These are phyloP conservation scores for Candida sphagnicola DNA, from an alignment of 805 yeast species.

Conservation along the genomic window DNA sequence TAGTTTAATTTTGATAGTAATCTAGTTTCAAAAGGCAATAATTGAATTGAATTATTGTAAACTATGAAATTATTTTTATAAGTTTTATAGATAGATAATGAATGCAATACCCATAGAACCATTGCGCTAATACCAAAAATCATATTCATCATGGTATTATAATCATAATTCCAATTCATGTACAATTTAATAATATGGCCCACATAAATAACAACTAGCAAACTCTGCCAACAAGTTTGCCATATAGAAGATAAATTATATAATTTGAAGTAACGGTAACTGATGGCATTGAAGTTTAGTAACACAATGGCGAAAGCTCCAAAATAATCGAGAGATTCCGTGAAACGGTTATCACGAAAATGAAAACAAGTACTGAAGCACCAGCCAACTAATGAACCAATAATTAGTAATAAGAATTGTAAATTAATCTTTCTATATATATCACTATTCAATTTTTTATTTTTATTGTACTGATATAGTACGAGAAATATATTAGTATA, in stretches of 20 bases:
- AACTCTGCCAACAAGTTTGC: constrained; percentile 15
- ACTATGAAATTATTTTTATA: constrained; percentile 13
- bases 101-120: constrained; percentile 32
- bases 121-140: constrained; percentile 27
- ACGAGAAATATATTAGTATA: constrained; percentile 25
- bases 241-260: constrained; percentile 8
- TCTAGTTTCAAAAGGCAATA: constrained; percentile 37
- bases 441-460: constrained; percentile 10
- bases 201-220: constrained; percentile 15
- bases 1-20: constrained; percentile 28
- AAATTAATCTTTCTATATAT: constrained; percentile 18
- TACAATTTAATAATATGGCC: constrained; percentile 26
- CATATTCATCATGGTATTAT: constrained; percentile 31
- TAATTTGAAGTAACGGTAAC: constrained; percentile 27
- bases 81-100: constrained; percentile 15
- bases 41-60: constrained; percentile 32
- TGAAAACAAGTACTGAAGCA: constrained; percentile 34
- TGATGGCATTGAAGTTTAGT: constrained; percentile 32
- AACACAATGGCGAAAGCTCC: constrained; percentile 39
- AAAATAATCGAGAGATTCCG: constrained; percentile 39
- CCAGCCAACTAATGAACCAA: constrained; percentile 35
- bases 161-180: constrained; percentile 36
- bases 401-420: constrained; percentile 27
- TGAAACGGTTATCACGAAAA: constrained; percentile 29
- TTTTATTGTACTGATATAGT: constrained; percentile 20